Evolutionary conservation across 2,329 filamentous ascomycete genomes (phyloP), one percentile per base, ranked within the genome.

Genomic region (Tolypocladium inflatum): DNA sequence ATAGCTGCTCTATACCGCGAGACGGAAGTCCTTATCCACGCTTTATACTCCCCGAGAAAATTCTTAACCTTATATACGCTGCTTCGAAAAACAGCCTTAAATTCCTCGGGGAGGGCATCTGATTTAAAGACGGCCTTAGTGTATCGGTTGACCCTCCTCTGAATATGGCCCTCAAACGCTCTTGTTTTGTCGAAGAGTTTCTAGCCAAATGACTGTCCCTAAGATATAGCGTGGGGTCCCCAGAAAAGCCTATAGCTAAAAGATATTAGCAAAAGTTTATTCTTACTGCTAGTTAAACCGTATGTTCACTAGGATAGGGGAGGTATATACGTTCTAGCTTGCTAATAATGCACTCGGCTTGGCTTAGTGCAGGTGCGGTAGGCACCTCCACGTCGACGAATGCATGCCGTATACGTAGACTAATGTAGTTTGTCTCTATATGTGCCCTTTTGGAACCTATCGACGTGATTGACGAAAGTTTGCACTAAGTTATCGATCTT

Each of bases 341-440:
- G 56, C 58, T 55, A 59, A 19, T 42, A 30, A 37, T 57, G 48
- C 2, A 52, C 53, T 8, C 19, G 50, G 9, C 53, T 43, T 21
- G 55, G 55, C 37, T 33, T 57, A 0, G 23, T 4, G 4, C 3
- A 42, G 5, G 55, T 52, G 3, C 35, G 48, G 21, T 37, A 59
- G 2, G 48, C 51, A 2, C 45, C 56, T 1, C 61, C 61, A 2
- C 50, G 1, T 19, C 58, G 50, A 13, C n/a, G 42, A 13, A 60
- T 56, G 7, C 56, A 60, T 5, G 60, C 60, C 9, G n/a, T 50
- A 33, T 57, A 63, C 0, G 61, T 63, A 3, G 50, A n/a, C 53
- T 51, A 57, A 17, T 62, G 55, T 7, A 58, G 13, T 10, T 38
- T 52, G 11, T 35, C 38, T 4, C 54, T 52, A 19, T 57, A 8